Evolutionary conservation across 768 basidiomycete species (phyloP).

Genomic region (Amanita rubescens): DNA sequence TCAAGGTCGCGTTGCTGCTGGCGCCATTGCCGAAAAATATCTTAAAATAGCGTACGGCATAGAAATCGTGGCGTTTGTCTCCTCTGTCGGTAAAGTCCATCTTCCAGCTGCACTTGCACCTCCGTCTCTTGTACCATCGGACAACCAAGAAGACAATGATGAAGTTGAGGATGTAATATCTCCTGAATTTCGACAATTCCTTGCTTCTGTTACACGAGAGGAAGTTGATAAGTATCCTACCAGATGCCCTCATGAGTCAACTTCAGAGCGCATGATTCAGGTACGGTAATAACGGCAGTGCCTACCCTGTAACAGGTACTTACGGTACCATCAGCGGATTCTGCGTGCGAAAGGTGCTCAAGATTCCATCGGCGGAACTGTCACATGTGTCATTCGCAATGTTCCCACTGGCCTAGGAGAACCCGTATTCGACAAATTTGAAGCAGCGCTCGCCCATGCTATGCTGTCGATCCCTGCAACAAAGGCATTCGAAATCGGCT

Average conservation of each 20-base stretch:
- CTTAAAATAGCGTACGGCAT: slow-evolving; percentile 80
- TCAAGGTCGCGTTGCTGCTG: slow-evolving; percentile 90
- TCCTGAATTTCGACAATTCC: slow-evolving; percentile 74
- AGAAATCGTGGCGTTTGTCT: slow-evolving; percentile 96
- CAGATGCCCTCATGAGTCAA: slow-evolving; percentile 86
- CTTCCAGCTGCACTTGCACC: slow-evolving; percentile 49
- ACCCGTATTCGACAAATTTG: slow-evolving; percentile 98
- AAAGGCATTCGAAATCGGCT: slow-evolving; percentile 96
- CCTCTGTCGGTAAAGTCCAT: slow-evolving; percentile 89
- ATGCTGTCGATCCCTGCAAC: slow-evolving; percentile 99
- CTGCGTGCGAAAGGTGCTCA: slow-evolving; percentile 82
- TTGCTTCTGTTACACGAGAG: slow-evolving; percentile 74
- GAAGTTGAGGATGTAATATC: slow-evolving; percentile 69
- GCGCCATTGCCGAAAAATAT: slow-evolving; percentile 96
- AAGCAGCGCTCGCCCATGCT: slow-evolving; percentile 90
- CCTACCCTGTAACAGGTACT: background rate
- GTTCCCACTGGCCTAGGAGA: slow-evolving; percentile 91
- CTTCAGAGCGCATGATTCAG: slow-evolving; percentile 86
- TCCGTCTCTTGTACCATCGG: slow-evolving; percentile 27
- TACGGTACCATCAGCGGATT: slow-evolving; percentile 56
- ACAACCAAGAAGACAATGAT: slow-evolving; percentile 46
- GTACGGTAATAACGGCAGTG: slow-evolving; percentile 35
- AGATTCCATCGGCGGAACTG: slow-evolving; percentile 97
- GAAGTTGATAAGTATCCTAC: slow-evolving; percentile 84
- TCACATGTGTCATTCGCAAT: slow-evolving; percentile 92